Conservation (phyloP, 2,329 filamentous ascomycete genomes). For the Shiraia bambusicola region DNA sequence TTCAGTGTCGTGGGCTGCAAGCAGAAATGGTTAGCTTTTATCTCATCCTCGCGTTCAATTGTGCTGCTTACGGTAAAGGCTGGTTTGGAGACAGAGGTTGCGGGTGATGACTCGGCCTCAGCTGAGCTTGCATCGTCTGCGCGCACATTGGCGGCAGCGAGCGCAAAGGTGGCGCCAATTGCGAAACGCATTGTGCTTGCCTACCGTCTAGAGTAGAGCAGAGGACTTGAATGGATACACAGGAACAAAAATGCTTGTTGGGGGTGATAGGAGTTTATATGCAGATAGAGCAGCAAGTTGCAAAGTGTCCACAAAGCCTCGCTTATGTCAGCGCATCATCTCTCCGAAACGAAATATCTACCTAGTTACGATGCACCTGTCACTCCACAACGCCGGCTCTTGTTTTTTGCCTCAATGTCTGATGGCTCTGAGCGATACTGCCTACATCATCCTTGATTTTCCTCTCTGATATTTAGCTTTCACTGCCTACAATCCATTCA, state of each 20-base stretch:
- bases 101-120: conserved; percentile 56
- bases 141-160: conserved; percentile 72
- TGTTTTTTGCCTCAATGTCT: too few relatives aligned
- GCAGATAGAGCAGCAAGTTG: conserved; percentile 25
- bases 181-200: conserved; percentile 59
- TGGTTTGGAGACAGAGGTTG: conserved; percentile 66
- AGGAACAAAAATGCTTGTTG: conserved; percentile 13
- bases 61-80: conserved; percentile 77
- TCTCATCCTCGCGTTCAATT: not conserved
- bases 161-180: conserved; percentile 68
- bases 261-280: conserved; percentile 27
- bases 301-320: conserved; percentile 17
- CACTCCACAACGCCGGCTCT: too few relatives aligned
- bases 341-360: too few relatives aligned
- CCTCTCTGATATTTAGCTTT: too few relatives aligned
- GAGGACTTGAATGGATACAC: conserved; percentile 27
- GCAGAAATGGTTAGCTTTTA: conserved; percentile 17
- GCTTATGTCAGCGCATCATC: too few relatives aligned
- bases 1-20: conserved; percentile 82
- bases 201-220: conserved; percentile 34
- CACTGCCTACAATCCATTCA: too few relatives aligned
- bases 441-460: too few relatives aligned
- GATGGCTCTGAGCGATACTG: too few relatives aligned
- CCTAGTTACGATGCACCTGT: too few relatives aligned
- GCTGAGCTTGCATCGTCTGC: conserved; percentile 58